Evolutionary conservation across 1,139 yeast genomes (phyloP), one percentile per base, ranked within the genome.

Genomic region (Suhomyces guaymorum): DNA sequence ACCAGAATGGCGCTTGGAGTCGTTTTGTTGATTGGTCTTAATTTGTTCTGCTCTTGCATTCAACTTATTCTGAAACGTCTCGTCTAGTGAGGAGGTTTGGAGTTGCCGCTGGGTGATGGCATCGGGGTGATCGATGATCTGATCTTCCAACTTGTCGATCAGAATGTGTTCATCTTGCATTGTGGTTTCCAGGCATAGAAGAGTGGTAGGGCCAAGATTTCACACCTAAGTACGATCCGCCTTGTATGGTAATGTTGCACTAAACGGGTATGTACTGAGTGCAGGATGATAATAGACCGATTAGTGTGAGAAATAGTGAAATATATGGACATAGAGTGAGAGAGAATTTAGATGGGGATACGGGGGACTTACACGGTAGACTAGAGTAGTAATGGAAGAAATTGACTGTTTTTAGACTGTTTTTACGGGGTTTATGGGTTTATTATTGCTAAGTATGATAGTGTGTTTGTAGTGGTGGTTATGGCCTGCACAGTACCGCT

Each of bases 131-230:
- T 70, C 76, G 8, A 71, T 70, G 41, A 71, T 56, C 52, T 65
- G 70, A 43, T 70, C 76, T 44, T 71, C 77, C 12, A 71, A 52
- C 41, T 60, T 57, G 45, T 71, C 77, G 11, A 70, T 66, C 67
- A 66, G 70, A 19, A 59, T 58, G 32, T 52, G 56, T 33, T 65
- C 70, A 30, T 65, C 62, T 46, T 61, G 63, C 68, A 63, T 61
- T 24, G 26, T 32, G 24, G 16, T 11, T 21, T 9, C 15, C 11
- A 14, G 19, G 13, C 27, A 15, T 18, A 24, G 15, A 11, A 14
- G 18, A 24, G 19, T 9, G 20, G 22, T 12, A 13, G 5, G 23
- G 23, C n/a, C 23, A 5, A n/a, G 23, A 17, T 8, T 17, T 17
- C 19, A 17, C 19, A 6, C 7, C 8, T 8, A 17, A 8, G 19